Conservation (phyloP, 2,329 filamentous ascomycete species). For the Calonectria henricotiae region DNA sequence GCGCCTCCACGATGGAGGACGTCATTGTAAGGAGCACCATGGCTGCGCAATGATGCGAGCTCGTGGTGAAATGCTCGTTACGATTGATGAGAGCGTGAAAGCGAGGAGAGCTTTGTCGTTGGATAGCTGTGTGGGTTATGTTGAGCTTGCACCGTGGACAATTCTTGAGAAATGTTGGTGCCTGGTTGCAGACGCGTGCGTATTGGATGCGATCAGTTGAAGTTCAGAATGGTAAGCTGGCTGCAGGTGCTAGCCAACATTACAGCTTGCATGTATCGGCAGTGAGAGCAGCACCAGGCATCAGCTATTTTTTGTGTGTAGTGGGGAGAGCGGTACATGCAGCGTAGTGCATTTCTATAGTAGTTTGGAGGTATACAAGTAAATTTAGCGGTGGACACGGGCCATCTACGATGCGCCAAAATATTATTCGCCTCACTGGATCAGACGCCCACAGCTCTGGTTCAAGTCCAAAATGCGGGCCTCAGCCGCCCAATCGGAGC, state of each 20-base stretch:
- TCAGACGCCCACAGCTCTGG: conserved; percentile 17
- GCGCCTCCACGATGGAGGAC: conserved; percentile 75
- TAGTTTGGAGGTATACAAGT: conserved; percentile 6
- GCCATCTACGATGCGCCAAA: conserved; percentile 20
- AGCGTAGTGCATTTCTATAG: background rate
- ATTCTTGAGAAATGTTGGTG: conserved; percentile 22
- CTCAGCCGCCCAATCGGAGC: conserved; percentile 36
- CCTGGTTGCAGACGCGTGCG: background rate
- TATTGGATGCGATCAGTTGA: background rate
- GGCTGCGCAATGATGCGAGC: background rate
- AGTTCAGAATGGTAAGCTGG: conserved; percentile 16
- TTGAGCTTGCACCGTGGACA: background rate
- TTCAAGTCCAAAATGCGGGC: background rate
- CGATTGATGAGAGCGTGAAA: background rate
- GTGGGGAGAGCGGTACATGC: conserved; percentile 5
- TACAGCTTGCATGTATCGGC: conserved; percentile 6
- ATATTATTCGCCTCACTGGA: conserved; percentile 29
- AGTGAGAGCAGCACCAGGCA: conserved; percentile 17
- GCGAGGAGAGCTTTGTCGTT: background rate
- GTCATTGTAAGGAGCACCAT: conserved; percentile 90
- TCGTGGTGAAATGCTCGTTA: background rate
- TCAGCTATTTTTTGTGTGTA: conserved; percentile 24
- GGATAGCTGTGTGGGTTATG: background rate
- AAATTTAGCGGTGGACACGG: background rate
- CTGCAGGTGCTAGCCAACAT: background rate